Evolutionary conservation across 345 rosid species (phyloP).

Genomic region (Citrus sinensis): DVS_A1.0 CM039164.1:20150501-20151000

Average conservation of each 20-base stretch:
- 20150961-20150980: background rate
- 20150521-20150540: constrained; percentile 98
- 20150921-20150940: background rate
- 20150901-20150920: constrained; percentile 45
- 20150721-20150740: constrained; percentile 43
- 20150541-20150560: constrained; percentile 96
- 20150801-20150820: constrained; percentile 73
- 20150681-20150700: constrained; percentile 74
- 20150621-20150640: constrained; percentile 92
- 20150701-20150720: constrained; percentile 54
- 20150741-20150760: constrained; percentile 56
- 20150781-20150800: constrained; percentile 66
- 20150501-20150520: constrained; percentile 88
- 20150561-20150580: constrained; percentile 79
- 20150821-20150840: constrained; percentile 88
- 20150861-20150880: constrained; percentile 76
- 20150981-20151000: background rate
- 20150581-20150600: constrained; percentile 90
- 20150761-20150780: constrained; percentile 71
- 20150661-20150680: constrained; percentile 35
- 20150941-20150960: background rate
- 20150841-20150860: constrained; percentile 88
- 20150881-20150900: constrained; percentile 91
- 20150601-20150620: constrained; percentile 87
- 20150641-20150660: constrained; percentile 63